Evolutionary conservation across 2,329 filamentous ascomycete genomes (phyloP), one percentile per base, ranked within the genome.

Genomic region (Parastagonospora nodorum): DNA sequence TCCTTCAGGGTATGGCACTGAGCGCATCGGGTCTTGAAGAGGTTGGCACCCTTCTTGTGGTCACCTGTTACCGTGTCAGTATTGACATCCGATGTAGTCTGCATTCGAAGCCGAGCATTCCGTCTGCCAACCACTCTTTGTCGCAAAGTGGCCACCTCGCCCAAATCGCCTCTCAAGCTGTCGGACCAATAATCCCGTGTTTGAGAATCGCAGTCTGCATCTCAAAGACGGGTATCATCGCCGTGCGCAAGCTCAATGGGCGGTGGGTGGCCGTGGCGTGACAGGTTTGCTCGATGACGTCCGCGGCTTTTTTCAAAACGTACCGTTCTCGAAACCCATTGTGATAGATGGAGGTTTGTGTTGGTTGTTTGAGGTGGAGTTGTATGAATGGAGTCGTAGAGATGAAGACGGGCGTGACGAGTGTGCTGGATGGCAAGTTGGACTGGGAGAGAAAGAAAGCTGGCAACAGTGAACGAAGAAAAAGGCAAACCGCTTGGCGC

Each of bases 21-120:
- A 66, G 90, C 89, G 84, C 94, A 99, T 78, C 94, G 88, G 67
- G 92, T 97, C 84, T 97, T 96, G 91, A 97, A 97, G 77, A 97
- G 90, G 84, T 88, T 90, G 80, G 92, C 93, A 85, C 93, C 93
- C 89, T 97, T 97, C 84, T 92, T 92, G 74, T 83, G 74, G 80
- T 97, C 92, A 84, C 92, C 92, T 96, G 73, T 57, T 15, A 41
- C 50, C 47, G 51, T 49, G 63, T 72, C 52, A 72, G 66, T 50
- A 16, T 24, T 38, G 27, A 53, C 36, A 48, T 39, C 50, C 40
- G 36, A 45, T 50, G 9, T 24, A 45, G 10, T 52, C 31, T 36
- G 11, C 42, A 31, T 39, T 45, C 37, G 37, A 42, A 52, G 48
- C 52, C 51, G 45, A 46, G 24, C 16, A 53, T 46, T 45, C 57